A percentile compares a stretch with the other conserved stretches of the same genome.
Conservation (phyloP, 1,139 yeast genomes). For the Yamadazyma taylorii region DNA sequence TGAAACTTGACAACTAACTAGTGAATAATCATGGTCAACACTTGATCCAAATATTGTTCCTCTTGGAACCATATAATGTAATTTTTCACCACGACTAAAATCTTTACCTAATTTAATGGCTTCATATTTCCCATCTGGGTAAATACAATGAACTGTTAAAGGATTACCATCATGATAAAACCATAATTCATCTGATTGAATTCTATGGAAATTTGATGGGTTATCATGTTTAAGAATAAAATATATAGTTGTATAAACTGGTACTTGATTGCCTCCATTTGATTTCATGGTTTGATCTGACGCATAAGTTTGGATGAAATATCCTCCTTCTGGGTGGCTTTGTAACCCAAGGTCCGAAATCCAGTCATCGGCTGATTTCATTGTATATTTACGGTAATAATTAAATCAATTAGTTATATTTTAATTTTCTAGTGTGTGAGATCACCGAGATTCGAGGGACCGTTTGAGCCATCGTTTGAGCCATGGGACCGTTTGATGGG, state of each 20-base stretch:
- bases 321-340: constrained; percentile 22
- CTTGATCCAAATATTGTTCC: constrained; percentile 21
- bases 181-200: constrained; percentile 22
- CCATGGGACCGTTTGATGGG: too few relatives aligned
- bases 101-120: constrained; percentile 16
- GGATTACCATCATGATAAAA: constrained; percentile 21
- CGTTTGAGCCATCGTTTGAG: too few relatives aligned
- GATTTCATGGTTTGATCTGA: constrained; percentile 15
- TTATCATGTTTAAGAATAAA: constrained; percentile 18
- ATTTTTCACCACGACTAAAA: constrained; percentile 15
- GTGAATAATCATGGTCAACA: constrained; percentile 17
- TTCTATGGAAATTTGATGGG: constrained; percentile 21
- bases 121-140: constrained; percentile 16
- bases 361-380: constrained; percentile 16
- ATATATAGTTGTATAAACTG: constrained; percentile 19
- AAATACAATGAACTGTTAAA: constrained; percentile 20
- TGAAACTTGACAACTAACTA: constrained; percentile 21
- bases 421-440: too few relatives aligned
- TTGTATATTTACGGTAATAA: too few relatives aligned
- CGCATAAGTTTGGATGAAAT: constrained; percentile 15
- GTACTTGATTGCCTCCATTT: constrained; percentile 19
- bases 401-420: too few relatives aligned
- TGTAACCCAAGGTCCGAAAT: constrained; percentile 14
- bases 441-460: too few relatives aligned
- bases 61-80: constrained; percentile 20